Conservation (phyloP, 1,139 yeast species). For the Zygosaccharomyces sapae region DNA sequence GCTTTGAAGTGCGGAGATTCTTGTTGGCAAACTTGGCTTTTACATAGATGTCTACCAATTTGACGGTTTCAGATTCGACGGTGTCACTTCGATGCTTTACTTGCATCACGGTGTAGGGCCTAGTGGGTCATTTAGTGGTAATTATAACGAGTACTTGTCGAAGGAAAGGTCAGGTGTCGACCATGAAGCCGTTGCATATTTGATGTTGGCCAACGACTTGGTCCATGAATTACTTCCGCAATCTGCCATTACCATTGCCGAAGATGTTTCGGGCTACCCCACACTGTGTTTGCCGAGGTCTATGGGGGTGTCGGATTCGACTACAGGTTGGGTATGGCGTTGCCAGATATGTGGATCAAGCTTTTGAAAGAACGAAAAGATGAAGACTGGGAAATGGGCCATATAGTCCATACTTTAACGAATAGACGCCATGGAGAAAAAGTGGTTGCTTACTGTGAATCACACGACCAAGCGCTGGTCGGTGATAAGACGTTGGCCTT, state of each 20-base stretch:
- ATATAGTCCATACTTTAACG: conserved; percentile 74
- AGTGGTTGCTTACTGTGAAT: conserved; percentile 90
- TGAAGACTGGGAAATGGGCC: conserved; percentile 88
- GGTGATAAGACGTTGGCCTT: conserved; percentile 94
- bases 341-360: conserved; percentile 99
- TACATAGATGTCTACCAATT: conserved; percentile 79
- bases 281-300: conserved; percentile 73
- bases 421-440: conserved; percentile 86
- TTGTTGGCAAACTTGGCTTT: conserved; percentile 79
- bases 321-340: conserved; percentile 91
- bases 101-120: conserved; percentile 87
- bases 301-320: conserved; percentile 92
- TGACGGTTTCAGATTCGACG: conserved; percentile 96
- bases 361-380: conserved; percentile 75
- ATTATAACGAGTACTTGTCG: conserved; percentile 85
- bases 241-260: conserved; percentile 81
- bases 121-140: conserved; percentile 81
- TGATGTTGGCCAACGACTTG: conserved; percentile 85
- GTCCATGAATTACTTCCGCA: conserved; percentile 51
- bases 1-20: conserved; percentile 85
- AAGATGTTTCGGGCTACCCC: conserved; percentile 97
- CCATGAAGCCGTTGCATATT: conserved; percentile 76
- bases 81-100: conserved; percentile 91
- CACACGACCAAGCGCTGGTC: conserved; percentile 95
- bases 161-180: conserved; percentile 67